Evolutionary conservation across 345 rosid species (phyloP).

Genomic region (Linum tenue): DNA sequence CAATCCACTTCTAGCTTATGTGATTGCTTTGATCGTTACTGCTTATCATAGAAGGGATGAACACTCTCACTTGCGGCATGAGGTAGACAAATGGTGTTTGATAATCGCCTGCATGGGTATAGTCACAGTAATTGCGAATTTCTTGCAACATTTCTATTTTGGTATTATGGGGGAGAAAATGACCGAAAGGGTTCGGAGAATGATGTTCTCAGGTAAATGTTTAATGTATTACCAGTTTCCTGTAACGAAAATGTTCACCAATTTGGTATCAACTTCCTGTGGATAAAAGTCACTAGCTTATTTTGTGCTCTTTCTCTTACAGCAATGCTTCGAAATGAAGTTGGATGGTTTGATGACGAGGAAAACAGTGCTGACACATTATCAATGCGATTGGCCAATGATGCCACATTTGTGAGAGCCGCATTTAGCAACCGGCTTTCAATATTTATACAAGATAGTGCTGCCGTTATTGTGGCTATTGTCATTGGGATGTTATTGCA

Average conservation of each 20-base stretch:
- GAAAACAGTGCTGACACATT: constrained; percentile 91
- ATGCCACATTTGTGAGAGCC: constrained; percentile 97
- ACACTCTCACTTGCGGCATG: constrained; percentile 44
- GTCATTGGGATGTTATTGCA: constrained; percentile 81
- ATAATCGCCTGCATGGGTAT: constrained; percentile 97
- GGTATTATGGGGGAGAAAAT: constrained; percentile 99
- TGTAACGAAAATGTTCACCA: background rate
- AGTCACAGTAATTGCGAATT: constrained; percentile 93
- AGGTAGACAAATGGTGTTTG: constrained; percentile 95
- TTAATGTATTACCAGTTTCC: constrained; percentile 6
- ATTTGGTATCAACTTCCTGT: background rate
- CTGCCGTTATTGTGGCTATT: constrained; percentile 84
- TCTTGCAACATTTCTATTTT: constrained; percentile 95
- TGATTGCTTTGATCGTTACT: constrained; percentile 75
- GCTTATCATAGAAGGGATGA: constrained; percentile 45
- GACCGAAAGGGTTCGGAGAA: constrained; percentile 94
- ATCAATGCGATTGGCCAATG: constrained; percentile 99
- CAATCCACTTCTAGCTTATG: constrained; percentile 95
- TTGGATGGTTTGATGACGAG: constrained; percentile 99
- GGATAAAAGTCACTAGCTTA: constrained; percentile 6
- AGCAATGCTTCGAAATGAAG: constrained; percentile 99
- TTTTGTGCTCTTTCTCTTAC: constrained; percentile 26
- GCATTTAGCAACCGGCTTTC: constrained; percentile 99
- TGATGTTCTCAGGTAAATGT: constrained; percentile 95
- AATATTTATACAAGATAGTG: constrained; percentile 89